These are phyloP conservation scores for Pichia sp. DNA, from an alignment of 1,139 yeast genomes.

Conservation along the genomic window DNA sequence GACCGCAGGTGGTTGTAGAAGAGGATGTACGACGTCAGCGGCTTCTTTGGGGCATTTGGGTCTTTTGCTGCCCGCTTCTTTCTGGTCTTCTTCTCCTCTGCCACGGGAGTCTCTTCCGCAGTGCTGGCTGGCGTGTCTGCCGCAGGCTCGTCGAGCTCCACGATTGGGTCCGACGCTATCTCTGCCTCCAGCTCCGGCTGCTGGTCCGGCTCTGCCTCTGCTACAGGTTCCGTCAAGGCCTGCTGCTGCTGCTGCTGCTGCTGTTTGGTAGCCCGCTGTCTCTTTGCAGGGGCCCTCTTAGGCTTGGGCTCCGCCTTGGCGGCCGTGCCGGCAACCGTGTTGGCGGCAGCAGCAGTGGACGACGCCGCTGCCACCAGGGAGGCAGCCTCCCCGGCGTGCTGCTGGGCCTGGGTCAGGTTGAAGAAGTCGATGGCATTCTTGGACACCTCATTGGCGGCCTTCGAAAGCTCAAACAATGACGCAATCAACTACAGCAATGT, in stretches of 20 bases:
- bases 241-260: background rate
- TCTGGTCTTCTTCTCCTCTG: conserved; percentile 31
- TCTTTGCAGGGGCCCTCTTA: background rate
- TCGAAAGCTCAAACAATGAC: conserved; percentile 72
- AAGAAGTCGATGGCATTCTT: conserved; percentile 72
- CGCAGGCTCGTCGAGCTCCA: background rate
- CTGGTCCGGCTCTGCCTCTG: background rate
- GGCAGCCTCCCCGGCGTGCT: background rate
- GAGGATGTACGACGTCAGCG: conserved; percentile 77
- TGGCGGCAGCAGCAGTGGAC: background rate
- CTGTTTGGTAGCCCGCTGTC: background rate
- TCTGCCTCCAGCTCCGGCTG: background rate
- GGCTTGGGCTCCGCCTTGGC: background rate
- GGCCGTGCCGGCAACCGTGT: background rate
- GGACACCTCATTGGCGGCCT: conserved; percentile 74
- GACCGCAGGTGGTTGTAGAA: conserved; percentile 66
- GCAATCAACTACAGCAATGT: conserved; percentile 46
- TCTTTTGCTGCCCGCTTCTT: conserved; percentile 45
- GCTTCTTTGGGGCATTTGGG: conserved; percentile 62
- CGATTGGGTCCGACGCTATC: background rate
- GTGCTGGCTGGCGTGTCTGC: background rate
- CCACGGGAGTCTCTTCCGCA: background rate
- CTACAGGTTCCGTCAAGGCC: background rate
- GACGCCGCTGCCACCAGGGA: background rate
- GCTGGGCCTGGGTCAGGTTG: conserved; percentile 40